Conservation (phyloP, 2,329 filamentous ascomycete genomes). For the Magnaporthales sp. region DNA sequence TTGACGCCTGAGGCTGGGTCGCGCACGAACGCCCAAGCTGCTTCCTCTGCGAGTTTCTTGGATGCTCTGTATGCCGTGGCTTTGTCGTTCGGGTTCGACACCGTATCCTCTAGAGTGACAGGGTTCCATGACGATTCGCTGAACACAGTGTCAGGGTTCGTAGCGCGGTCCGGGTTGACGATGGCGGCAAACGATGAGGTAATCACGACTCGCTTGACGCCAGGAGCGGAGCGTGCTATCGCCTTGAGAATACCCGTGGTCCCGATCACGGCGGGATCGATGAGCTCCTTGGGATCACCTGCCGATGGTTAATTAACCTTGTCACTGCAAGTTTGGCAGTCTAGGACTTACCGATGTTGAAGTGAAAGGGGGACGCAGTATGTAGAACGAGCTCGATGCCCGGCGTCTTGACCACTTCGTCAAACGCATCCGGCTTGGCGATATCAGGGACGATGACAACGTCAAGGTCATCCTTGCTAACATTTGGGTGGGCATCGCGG, state of each 20-base stretch:
- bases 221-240: constrained; percentile 47
- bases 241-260: constrained; percentile 64
- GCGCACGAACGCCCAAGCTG: constrained; percentile 42
- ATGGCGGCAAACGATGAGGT: constrained; percentile 49
- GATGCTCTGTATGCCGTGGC: constrained; percentile 38
- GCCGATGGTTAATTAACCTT: not conserved
- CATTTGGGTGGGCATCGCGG: constrained; percentile 35
- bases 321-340: not conserved
- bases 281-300: constrained; percentile 42
- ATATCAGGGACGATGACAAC: constrained; percentile 68
- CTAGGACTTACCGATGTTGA: constrained; percentile 30
- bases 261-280: constrained; percentile 49
- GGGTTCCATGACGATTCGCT: constrained; percentile 41
- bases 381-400: constrained; percentile 49
- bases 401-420: constrained; percentile 45
- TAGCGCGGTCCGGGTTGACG: constrained; percentile 26
- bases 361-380: constrained; percentile 53
- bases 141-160: constrained; percentile 28
- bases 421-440: constrained; percentile 64
- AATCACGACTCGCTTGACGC: constrained; percentile 63
- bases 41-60: constrained; percentile 43
- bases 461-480: constrained; percentile 31
- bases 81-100: constrained; percentile 15
- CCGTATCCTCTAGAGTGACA: constrained; percentile 30
- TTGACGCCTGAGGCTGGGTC: constrained; percentile 25